Evolutionary conservation across 306 rosid species (phyloP).

Genomic region (Medicago ruthenica): DNA sequence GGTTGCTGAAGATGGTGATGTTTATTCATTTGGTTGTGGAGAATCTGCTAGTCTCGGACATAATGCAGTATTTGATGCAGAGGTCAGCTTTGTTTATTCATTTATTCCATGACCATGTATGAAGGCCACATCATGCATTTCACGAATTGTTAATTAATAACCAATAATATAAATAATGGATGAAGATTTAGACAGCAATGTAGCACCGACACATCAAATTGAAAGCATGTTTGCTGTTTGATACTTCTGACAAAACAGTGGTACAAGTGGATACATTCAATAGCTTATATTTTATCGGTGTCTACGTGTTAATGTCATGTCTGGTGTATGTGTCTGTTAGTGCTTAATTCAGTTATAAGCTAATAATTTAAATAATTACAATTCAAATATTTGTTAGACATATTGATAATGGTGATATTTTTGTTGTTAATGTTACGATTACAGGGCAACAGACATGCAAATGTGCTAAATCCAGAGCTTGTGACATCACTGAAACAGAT

Average conservation of each 20-base stretch:
- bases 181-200: neutral
- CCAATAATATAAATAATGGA: neutral
- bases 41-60: slow-evolving; percentile 99
- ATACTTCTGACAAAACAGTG: neutral
- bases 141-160: neutral
- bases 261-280: neutral
- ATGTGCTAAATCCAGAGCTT: slow-evolving; percentile 73
- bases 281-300: neutral
- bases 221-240: neutral
- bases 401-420: neutral
- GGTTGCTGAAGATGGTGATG: slow-evolving; percentile 81
- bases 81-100: slow-evolving; percentile 59
- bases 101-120: slow-evolving; percentile 11
- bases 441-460: slow-evolving; percentile 76
- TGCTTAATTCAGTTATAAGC: neutral
- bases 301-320: neutral
- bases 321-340: neutral
- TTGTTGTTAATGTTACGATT: slow-evolving; percentile 32
- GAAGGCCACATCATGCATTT: neutral
- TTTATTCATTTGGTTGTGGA: slow-evolving; percentile 92
- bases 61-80: slow-evolving; percentile 53
- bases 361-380: too few species aligned
- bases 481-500: slow-evolving; percentile 76
- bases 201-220: neutral
- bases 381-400: neutral